A percentile compares a stretch with the other conserved stretches of the same genome.
Evolutionary conservation across 305 asterid genomes (phyloP).

Genomic region (Fraxinus baroniana): DNA sequence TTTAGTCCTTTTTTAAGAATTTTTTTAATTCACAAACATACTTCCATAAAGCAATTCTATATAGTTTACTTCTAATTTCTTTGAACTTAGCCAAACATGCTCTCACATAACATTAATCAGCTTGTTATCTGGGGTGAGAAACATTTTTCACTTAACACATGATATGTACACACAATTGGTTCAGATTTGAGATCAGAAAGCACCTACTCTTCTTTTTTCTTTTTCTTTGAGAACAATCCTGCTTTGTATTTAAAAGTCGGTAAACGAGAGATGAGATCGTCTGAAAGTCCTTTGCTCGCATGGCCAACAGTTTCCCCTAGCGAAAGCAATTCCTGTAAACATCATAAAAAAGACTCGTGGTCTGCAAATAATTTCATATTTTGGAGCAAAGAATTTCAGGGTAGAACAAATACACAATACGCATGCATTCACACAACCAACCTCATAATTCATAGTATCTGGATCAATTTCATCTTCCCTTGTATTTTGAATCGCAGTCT

Average conservation of each 20-base stretch:
- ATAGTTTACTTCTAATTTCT: too few species aligned
- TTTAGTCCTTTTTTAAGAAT: too few species aligned
- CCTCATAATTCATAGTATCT: conserved; percentile 84
- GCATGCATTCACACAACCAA: conserved; percentile 26
- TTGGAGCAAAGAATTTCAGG: conserved; percentile 6
- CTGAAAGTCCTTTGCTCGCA: conserved; percentile 71
- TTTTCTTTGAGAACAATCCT: conserved; percentile 67
- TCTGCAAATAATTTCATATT: background rate
- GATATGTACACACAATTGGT: background rate
- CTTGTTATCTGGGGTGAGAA: background rate
- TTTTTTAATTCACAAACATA: too few species aligned
- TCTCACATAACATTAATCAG: background rate
- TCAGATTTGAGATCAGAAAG: conserved; percentile 17
- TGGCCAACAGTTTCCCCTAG: conserved; percentile 78
- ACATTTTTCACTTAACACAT: background rate
- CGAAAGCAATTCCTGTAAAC: conserved; percentile 61
- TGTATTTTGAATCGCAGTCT: conserved; percentile 42
- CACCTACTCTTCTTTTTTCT: conserved; percentile 63
- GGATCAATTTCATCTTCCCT: conserved; percentile 69
- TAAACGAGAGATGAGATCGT: conserved; percentile 61
- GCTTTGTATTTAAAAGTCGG: conserved; percentile 70
- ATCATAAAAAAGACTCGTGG: background rate
- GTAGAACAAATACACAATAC: background rate
- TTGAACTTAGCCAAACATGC: background rate
- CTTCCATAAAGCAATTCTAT: too few species aligned